Evolutionary conservation across 257 asterid species (phyloP).

Genomic region (Solanum pimpinellifolium): DNA sequence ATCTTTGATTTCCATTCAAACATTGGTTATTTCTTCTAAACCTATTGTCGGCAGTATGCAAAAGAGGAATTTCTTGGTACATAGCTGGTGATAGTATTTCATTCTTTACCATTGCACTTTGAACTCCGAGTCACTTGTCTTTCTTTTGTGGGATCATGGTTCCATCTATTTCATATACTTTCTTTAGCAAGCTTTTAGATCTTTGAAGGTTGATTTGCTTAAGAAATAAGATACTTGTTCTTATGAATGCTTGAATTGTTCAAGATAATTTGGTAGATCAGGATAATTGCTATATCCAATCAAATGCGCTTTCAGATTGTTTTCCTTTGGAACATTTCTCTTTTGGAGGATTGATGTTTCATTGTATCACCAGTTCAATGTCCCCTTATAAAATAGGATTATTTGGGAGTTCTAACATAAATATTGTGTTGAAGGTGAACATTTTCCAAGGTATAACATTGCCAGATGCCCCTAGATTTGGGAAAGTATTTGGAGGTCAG

Average conservation of each 20-base stretch:
- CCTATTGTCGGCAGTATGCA: background rate
- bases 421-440: constrained; percentile 45
- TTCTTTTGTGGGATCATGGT: background rate
- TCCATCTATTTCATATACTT: background rate
- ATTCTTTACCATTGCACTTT: background rate
- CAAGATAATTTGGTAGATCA: background rate
- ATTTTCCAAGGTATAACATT: constrained; percentile 77
- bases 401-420: background rate
- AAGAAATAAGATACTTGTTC: background rate
- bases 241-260: background rate
- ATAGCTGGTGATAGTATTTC: background rate
- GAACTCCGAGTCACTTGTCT: background rate
- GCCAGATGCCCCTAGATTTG: constrained; percentile 92
- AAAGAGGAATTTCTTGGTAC: background rate
- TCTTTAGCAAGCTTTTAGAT: background rate
- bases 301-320: background rate
- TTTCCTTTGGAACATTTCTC: background rate
- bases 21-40: background rate
- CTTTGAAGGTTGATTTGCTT: background rate
- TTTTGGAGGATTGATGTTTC: background rate
- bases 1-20: background rate
- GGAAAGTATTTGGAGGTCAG: constrained; percentile 97
- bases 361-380: background rate
- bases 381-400: background rate
- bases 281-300: background rate